These are phyloP conservation scores for Macaranga tanarius DNA, from an alignment of 441 rosid species.

Conservation along the genomic window DNA sequence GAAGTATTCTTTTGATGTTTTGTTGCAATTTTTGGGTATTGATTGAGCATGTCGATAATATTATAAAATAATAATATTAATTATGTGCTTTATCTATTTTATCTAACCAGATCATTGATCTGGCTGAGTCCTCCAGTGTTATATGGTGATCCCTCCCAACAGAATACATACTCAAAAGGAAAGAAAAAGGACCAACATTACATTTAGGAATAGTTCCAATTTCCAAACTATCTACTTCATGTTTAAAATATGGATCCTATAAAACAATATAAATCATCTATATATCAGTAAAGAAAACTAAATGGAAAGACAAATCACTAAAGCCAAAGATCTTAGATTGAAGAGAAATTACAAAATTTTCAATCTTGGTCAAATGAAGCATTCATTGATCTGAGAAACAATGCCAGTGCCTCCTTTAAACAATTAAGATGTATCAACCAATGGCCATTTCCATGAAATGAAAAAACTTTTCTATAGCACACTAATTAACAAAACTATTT, in stretches of 20 bases:
- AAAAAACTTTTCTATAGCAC: background rate
- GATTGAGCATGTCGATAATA: background rate
- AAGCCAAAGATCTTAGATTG: constrained; percentile 20
- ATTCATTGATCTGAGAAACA: constrained; percentile 6
- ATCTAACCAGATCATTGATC: too few relatives aligned
- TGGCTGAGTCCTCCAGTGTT: background rate
- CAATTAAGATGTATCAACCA: constrained; percentile 6
- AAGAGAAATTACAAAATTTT: constrained; percentile 29
- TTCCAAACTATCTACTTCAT: background rate
- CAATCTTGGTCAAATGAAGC: constrained; percentile 13
- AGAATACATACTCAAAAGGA: background rate
- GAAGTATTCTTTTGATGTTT: too few relatives aligned
- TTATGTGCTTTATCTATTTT: background rate
- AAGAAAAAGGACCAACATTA: background rate
- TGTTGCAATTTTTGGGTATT: background rate
- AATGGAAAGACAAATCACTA: constrained; percentile 3
- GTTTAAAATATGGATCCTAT: constrained; percentile 2
- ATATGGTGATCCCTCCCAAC: background rate
- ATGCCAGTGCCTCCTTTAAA: background rate
- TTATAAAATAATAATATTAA: background rate
- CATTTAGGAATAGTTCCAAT: background rate
- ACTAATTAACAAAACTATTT: background rate
- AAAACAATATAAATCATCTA: constrained; percentile 9
- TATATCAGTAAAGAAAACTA: constrained; percentile 10
- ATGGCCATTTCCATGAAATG: constrained; percentile 12